These are phyloP conservation scores for Biscogniauxia sp. DNA, from an alignment of 2,329 filamentous ascomycete species.

Conservation along the genomic window DNA sequence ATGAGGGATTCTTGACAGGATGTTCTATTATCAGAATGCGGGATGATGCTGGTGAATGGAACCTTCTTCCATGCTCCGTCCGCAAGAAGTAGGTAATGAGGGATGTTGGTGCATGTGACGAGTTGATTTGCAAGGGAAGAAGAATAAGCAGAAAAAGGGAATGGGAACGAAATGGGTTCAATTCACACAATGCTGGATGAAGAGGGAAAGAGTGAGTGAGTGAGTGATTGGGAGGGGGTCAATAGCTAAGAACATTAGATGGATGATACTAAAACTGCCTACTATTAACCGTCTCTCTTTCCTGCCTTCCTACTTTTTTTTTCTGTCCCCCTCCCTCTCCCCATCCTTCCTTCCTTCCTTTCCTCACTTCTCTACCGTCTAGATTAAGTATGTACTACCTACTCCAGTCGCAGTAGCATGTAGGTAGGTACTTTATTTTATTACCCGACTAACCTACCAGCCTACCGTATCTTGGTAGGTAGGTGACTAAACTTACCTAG, in stretches of 20 bases:
- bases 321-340: not conserved
- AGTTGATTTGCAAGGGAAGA: not conserved
- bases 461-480: no score
- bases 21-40: not conserved
- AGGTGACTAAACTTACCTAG: no score
- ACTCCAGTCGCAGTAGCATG: not conserved
- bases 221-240: no score
- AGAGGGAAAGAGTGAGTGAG: not conserved
- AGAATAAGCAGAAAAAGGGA: not conserved
- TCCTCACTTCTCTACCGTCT: no score
- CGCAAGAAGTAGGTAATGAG: not conserved
- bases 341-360: not conserved
- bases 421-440: no score
- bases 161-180: not conserved
- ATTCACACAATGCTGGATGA: not conserved
- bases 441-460: no score
- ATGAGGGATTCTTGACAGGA: slow-evolving; percentile 17
- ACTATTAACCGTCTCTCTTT: no score
- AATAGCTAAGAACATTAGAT: no score
- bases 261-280: no score
- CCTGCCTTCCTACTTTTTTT: not conserved
- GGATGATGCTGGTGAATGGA: not conserved
- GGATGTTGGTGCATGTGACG: not conserved
- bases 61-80: not conserved
- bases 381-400: not conserved